phyloP scores from a whole-genome alignment of 2,329 filamentous ascomycete species.

The Fusarium succisae region DNA sequence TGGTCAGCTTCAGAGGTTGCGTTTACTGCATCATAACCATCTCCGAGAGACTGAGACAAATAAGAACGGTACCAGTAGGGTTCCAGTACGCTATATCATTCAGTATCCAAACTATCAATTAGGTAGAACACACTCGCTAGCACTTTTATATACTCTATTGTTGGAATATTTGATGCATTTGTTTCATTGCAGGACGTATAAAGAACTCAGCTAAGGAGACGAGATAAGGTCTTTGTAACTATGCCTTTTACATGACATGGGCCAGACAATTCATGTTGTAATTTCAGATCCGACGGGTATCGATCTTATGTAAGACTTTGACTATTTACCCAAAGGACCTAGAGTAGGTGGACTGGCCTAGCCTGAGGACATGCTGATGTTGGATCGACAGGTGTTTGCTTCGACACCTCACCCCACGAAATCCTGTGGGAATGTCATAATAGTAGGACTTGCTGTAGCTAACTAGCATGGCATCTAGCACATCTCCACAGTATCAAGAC shows the following conservation, averaged over 20 bases:
- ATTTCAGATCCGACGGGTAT: not conserved
- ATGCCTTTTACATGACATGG: not conserved
- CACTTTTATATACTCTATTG: not conserved
- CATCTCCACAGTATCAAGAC: too few species aligned
- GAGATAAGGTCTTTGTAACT: not conserved
- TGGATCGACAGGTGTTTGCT: too few species aligned
- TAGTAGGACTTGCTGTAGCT: too few species aligned
- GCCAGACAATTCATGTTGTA: accelerated
- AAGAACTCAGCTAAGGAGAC: too few species aligned
- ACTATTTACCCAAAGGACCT: not conserved
- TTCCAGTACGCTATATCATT: not conserved
- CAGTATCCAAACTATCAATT: not conserved
- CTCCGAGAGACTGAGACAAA: accelerated
- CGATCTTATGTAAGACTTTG: accelerated
- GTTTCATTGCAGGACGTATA: too few species aligned
- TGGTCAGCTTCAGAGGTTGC: too few species aligned
- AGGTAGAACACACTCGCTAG: not conserved
- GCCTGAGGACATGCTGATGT: too few species aligned
- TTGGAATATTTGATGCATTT: accelerated
- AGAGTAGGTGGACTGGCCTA: too few species aligned
- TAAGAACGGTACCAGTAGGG: accelerated
- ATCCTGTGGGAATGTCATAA: too few species aligned
- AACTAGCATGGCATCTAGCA: too few species aligned
- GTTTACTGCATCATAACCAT: too few species aligned
- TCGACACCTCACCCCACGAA: too few species aligned